A percentile compares a stretch with the other conserved stretches of the same genome.
Conservation (phyloP, 2,329 filamentous ascomycete genomes). For the Hypocrella siamensis region DNA sequence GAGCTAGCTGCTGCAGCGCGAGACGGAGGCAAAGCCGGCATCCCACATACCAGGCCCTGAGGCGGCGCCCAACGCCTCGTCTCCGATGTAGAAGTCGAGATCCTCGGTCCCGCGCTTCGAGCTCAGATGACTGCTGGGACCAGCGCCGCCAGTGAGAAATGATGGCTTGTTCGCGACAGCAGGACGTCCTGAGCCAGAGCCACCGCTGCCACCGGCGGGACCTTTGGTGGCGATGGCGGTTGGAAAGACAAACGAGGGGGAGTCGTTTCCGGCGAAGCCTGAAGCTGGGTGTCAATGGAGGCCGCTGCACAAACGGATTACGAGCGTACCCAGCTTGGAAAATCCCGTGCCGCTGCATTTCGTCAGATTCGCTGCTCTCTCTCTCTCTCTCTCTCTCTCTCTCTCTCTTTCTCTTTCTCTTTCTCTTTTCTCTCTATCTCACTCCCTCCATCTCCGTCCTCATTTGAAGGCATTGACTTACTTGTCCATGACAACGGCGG, state of each 20-base stretch:
- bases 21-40: not conserved
- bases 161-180: constrained; percentile 89
- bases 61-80: constrained; percentile 77
- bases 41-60: constrained; percentile 57
- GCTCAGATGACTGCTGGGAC: constrained; percentile 58
- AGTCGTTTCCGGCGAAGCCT: constrained; percentile 99
- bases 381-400: no score
- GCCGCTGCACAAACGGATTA: not conserved
- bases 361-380: constrained; percentile 18
- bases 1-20: constrained; percentile 4
- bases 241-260: constrained; percentile 96
- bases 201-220: constrained; percentile 50
- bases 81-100: constrained; percentile 96
- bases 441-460: no score
- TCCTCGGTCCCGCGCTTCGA: constrained; percentile 94
- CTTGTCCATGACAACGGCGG: constrained; percentile 99
- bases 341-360: constrained; percentile 84
- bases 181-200: constrained; percentile 75
- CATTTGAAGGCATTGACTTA: constrained; percentile 55
- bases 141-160: constrained; percentile 82
- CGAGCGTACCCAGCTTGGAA: constrained; percentile 78
- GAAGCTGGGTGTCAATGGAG: constrained; percentile 11
- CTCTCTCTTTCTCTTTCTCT: no score
- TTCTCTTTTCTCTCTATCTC: no score
- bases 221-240: constrained; percentile 96